phyloP scores from a whole-genome alignment of 2,329 filamentous ascomycete species.

The Sphaerulina vaccinii region DNA sequence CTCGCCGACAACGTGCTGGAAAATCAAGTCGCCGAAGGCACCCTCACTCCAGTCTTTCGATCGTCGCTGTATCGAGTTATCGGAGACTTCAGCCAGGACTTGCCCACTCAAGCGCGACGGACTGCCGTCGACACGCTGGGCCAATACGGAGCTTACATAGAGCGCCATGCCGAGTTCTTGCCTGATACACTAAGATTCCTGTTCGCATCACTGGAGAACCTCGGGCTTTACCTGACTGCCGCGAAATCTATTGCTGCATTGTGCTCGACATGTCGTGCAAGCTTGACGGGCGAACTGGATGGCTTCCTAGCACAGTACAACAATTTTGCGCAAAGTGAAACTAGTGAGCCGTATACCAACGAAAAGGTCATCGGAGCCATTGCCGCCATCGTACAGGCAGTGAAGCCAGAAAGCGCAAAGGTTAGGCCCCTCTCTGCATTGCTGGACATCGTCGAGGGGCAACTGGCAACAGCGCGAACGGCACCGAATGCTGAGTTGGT shows the following conservation, averaged over 20 bases:
- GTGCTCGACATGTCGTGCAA: conserved; percentile 70
- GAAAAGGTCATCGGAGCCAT: conserved; percentile 74
- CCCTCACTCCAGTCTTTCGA: conserved; percentile 62
- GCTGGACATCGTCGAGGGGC: conserved; percentile 60
- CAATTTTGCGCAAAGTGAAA: conserved; percentile 58
- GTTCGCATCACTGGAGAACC: conserved; percentile 65
- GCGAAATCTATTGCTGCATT: conserved; percentile 72
- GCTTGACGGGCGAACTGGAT: conserved; percentile 64
- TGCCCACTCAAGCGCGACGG: conserved; percentile 64
- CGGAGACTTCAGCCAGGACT: conserved; percentile 44
- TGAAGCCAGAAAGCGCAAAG: conserved; percentile 58
- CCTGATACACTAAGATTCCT: conserved; percentile 71
- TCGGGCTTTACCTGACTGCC: conserved; percentile 60
- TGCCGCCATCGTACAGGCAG: conserved; percentile 71
- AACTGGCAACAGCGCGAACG: conserved; percentile 51
- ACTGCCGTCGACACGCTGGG: conserved; percentile 70
- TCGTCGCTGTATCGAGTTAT: conserved; percentile 58
- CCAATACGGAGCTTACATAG: conserved; percentile 73
- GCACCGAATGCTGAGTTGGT: conserved; percentile 42
- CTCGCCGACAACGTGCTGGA: conserved; percentile 66
- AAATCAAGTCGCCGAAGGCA: conserved; percentile 56
- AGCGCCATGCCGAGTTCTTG: conserved; percentile 65
- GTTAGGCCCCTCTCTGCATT: conserved; percentile 57
- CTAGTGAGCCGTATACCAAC: conserved; percentile 66
- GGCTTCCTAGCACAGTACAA: conserved; percentile 72